A percentile compares a stretch with the other conserved stretches of the same genome.
Evolutionary conservation across 306 rosid species (phyloP).

Genomic region (Pachyrhizus erosus): DNA sequence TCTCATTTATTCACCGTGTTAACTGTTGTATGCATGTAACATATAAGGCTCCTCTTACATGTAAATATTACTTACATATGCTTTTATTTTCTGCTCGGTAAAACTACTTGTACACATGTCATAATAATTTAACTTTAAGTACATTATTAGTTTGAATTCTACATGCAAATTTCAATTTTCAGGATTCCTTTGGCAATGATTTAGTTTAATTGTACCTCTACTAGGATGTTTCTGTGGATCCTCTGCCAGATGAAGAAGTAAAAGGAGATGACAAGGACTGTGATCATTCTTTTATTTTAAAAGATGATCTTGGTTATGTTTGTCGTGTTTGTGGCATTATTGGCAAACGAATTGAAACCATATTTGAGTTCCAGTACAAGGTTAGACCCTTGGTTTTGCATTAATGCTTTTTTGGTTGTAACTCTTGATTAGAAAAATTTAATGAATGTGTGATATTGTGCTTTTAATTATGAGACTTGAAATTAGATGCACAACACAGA

Average conservation of each 20-base stretch:
- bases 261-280: constrained; percentile 58
- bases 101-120: not conserved
- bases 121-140: constrained; percentile 13
- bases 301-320: constrained; percentile 90
- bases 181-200: not conserved
- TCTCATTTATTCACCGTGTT: not conserved
- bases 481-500: not conserved
- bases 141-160: not conserved
- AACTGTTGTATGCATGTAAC: not conserved
- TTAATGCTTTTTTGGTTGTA: not conserved
- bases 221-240: constrained; percentile 64
- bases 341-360: constrained; percentile 73
- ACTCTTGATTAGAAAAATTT: constrained; percentile 9
- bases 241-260: constrained; percentile 52
- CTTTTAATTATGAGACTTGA: constrained; percentile 5
- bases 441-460: not conserved
- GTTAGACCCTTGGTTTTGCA: constrained; percentile 38
- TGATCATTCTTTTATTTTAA: constrained; percentile 86
- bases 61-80: not conserved
- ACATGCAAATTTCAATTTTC: not conserved
- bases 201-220: constrained; percentile 37
- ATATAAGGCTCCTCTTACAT: not conserved
- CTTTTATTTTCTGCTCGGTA: not conserved
- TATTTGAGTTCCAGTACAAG: constrained; percentile 86
- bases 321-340: constrained; percentile 90